Evolutionary conservation across 768 basidiomycete species (phyloP), one percentile per base, ranked within the genome.

Genomic region (Podaxis sp.): DNA sequence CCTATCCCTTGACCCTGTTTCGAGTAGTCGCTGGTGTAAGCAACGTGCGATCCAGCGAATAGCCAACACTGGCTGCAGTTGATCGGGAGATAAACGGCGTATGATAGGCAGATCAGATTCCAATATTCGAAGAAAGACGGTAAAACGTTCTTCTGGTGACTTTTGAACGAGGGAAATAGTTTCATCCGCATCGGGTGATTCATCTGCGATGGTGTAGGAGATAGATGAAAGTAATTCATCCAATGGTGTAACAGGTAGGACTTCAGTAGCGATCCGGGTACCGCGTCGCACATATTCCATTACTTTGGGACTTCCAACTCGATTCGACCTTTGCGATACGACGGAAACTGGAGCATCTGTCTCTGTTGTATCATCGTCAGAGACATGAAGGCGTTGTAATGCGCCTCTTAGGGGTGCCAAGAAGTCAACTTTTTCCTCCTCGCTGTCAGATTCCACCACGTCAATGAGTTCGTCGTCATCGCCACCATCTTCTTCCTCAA

Each of bases 251-350:
- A 91, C 84, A 0, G 54, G 61, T n/a, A 91, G 78, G 15, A 77
- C 75, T 67, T 92, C 89, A 15, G 81, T 68, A 4, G 82, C 82
- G 64, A 92, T 77, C 55, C 89, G 80, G 2, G 84, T 83, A 17
- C 91, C 92, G 13, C 88, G 85, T 40, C 92, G 84, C 51, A 90
- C 70, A 64, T 91, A 88, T 65, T 93, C 90, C 5, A 71, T 74
- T 28, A 84, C 71, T 3, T 69, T 68, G 11, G 73, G 70, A 28
- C 68, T 72, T 22, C 60, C 70, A 22, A 59, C 57, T 12, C 66
- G 67, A 24, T 61, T 63, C 36, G 68, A 68, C 9, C 65, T 71
- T 46, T 79, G 74, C 30, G 74, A 69, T 9, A 79, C 73, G 13
- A 74, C 70, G 36, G 80, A 77, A 3, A 77, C 55, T 7, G 73